Evolutionary conservation across 106 monocot genomes (phyloP).

Genomic region (Xerophyta viscosa): DNA sequence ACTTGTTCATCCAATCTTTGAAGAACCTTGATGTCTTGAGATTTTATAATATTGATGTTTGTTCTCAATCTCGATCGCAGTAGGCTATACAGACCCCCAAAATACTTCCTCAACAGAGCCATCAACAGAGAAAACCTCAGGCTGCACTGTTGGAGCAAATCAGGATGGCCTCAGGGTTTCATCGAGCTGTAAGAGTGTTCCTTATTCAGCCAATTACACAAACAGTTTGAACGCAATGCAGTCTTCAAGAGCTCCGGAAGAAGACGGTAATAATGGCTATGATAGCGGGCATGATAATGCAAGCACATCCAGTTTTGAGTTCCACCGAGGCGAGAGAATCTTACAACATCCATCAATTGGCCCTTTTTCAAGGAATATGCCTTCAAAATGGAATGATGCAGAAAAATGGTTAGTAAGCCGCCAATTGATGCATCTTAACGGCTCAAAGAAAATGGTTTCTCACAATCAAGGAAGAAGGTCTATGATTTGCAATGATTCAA

Average conservation of each 20-base stretch:
- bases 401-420: conserved; percentile 78
- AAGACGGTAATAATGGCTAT: conserved; percentile 25
- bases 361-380: conserved; percentile 43
- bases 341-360: conserved; percentile 3
- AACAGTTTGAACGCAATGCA: conserved; percentile 30
- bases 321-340: conserved; percentile 39
- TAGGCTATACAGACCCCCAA: conserved; percentile 2
- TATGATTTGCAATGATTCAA: conserved; percentile 11
- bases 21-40: too few species aligned
- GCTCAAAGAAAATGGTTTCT: conserved; percentile 29
- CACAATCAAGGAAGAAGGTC: conserved; percentile 18
- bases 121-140: background rate
- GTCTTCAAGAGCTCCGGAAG: conserved; percentile 33
- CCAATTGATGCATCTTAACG: conserved; percentile 30
- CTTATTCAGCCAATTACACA: background rate
- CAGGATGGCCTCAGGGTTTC: conserved; percentile 8
- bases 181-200: too few species aligned
- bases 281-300: conserved; percentile 49
- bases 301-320: conserved; percentile 59
- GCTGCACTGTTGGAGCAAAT: background rate
- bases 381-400: conserved; percentile 97
- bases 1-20: too few species aligned
- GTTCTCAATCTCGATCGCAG: too few species aligned
- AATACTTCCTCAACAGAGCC: conserved; percentile 7
- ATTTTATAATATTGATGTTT: background rate